Evolutionary conservation across 495 filamentous ascomycete species (phyloP).

Genomic region (Penicillium parvum): DNA sequence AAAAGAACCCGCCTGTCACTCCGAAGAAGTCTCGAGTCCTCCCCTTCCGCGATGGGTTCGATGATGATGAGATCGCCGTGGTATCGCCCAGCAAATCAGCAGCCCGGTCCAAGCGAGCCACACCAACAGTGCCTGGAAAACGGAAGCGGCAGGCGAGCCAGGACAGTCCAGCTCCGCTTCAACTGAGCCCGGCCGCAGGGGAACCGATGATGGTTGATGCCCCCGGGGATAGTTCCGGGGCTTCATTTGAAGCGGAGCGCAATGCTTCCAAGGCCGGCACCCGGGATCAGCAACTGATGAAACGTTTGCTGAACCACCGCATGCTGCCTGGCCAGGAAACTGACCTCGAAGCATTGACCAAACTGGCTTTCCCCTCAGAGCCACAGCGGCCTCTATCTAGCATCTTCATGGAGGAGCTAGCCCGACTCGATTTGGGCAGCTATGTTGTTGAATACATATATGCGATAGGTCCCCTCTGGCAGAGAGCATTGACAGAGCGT

Average conservation of each 20-base stretch:
- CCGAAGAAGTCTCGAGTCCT: conserved; percentile 55
- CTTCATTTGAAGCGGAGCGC: conserved; percentile 9
- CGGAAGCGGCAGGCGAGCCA: conserved; percentile 56
- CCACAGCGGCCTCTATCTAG: conserved; percentile 51
- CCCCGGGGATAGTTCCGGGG: conserved; percentile 19
- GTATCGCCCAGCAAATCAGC: conserved; percentile 55
- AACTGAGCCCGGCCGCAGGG: conserved; percentile 44
- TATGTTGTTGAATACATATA: conserved; percentile 51
- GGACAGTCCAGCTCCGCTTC: conserved; percentile 51
- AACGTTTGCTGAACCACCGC: conserved; percentile 56
- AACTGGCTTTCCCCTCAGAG: conserved; percentile 51
- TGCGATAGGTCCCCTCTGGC: conserved; percentile 56
- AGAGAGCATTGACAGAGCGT: conserved; percentile 55
- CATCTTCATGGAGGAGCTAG: conserved; percentile 51
- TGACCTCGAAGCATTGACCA: conserved; percentile 51
- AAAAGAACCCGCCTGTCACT: conserved; percentile 43
- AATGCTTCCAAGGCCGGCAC: conserved; percentile 1
- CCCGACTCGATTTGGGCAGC: conserved; percentile 35
- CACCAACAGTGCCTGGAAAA: conserved; percentile 57
- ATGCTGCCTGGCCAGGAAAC: conserved; percentile 42
- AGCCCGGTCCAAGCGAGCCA: conserved; percentile 45
- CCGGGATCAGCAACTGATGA: conserved; percentile 42
- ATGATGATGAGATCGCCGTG: conserved; percentile 62
- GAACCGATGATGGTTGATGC: conserved; percentile 25
- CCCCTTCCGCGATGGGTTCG: conserved; percentile 65